These are phyloP conservation scores for Jaminaea rosea DNA, from an alignment of 1,284 basidiomycete species.

Conservation along the genomic window DNA sequence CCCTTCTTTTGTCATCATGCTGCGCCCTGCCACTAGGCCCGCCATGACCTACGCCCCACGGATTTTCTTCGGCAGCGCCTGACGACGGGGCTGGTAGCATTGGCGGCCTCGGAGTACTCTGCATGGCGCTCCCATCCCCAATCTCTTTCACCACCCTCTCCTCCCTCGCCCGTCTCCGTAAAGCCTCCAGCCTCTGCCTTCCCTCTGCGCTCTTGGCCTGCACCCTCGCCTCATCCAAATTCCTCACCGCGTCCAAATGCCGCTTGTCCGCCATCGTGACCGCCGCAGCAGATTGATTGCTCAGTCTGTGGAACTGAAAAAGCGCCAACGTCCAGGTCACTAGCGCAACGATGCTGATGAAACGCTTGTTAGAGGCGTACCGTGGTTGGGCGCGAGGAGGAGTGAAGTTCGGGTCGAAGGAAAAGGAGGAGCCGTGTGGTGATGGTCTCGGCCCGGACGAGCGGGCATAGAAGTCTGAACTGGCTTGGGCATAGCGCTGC, in stretches of 20 bases:
- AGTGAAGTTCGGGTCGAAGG: no score
- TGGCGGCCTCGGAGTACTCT: no score
- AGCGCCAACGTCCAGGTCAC: slow-evolving; percentile 8
- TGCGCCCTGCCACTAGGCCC: no score
- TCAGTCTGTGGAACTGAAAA: slow-evolving; percentile 7
- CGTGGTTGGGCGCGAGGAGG: not conserved
- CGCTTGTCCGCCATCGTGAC: slow-evolving; percentile 1
- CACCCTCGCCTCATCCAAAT: slow-evolving; percentile 5
- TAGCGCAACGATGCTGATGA: slow-evolving; percentile 5
- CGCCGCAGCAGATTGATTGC: not conserved
- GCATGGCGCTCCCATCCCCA: not conserved
- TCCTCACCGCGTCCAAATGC: slow-evolving; percentile 6
- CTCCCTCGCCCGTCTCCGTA: slow-evolving; percentile 5
- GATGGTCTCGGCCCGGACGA: not conserved
- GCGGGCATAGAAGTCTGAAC: not conserved
- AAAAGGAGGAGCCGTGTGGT: no score
- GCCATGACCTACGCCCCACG: no score
- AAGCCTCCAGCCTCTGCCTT: not conserved
- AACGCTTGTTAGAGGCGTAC: slow-evolving; percentile 8
- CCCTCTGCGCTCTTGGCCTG: slow-evolving; percentile 8
- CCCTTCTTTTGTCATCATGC: no score
- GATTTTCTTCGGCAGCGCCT: no score
- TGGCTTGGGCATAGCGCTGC: slow-evolving; percentile 6
- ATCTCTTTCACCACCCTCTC: not conserved
- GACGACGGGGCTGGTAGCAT: no score